phyloP scores from a whole-genome alignment of 208 protist genomes.

The Trypanosoma avium region DNA sequence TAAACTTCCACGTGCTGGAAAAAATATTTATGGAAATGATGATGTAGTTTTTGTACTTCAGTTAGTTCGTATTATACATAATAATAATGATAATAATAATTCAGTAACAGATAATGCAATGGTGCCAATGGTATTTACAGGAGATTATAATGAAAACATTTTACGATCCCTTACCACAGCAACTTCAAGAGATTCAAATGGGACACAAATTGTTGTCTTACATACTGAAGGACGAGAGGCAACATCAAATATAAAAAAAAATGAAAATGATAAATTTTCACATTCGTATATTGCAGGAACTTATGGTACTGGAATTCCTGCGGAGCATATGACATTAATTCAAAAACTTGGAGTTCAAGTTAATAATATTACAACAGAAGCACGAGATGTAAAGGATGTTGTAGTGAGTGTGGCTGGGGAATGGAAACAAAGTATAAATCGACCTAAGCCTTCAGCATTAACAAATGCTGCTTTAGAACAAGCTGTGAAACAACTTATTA shows the following conservation, averaged over 20 bases:
- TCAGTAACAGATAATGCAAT: neutral
- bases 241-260: neutral
- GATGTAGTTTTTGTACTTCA: constrained; percentile 55
- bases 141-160: neutral
- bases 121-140: constrained; percentile 26
- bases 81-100: constrained; percentile 19
- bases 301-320: constrained; percentile 39
- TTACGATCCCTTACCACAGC: neutral
- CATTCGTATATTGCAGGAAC: constrained; percentile 25
- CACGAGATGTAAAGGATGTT: constrained; percentile 52
- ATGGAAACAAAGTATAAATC: constrained; percentile 40
- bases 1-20: constrained; percentile 23
- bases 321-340: constrained; percentile 71
- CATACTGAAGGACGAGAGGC: constrained; percentile 15
- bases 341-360: constrained; percentile 63
- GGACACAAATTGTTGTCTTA: constrained; percentile 22
- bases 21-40: constrained; percentile 31
- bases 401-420: constrained; percentile 36
- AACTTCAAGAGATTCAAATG: constrained; percentile 1
- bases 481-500: constrained; percentile 58
- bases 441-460: constrained; percentile 57
- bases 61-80: constrained; percentile 37
- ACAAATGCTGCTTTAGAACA: constrained; percentile 59
- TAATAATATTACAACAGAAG: constrained; percentile 35
- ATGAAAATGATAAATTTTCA: neutral